Evolutionary conservation across 2,329 filamentous ascomycete species (phyloP).

Genomic region (Trichophyton equinum): DNA sequence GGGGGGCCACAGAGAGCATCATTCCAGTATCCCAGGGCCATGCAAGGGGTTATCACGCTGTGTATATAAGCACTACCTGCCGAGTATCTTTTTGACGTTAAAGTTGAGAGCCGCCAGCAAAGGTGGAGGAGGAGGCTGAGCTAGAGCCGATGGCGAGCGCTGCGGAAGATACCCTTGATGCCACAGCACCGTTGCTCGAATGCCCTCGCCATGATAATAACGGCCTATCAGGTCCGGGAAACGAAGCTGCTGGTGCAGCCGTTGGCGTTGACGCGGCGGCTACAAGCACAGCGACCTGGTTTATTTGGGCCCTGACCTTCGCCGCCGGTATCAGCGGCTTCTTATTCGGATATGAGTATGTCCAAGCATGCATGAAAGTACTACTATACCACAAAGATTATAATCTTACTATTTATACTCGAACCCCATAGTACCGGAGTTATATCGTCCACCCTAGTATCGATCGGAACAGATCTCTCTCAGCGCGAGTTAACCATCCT

Average conservation of each 20-base stretch:
- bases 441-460: slow-evolving; percentile 48
- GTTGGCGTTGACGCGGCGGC: neutral
- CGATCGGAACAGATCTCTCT: slow-evolving; percentile 42
- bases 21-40: no score
- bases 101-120: neutral
- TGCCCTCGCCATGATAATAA: neutral
- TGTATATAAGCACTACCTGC: neutral
- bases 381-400: neutral
- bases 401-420: slow-evolving; percentile 11
- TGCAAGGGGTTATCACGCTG: neutral
- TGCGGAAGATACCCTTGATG: slow-evolving; percentile 10
- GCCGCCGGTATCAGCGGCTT: slow-evolving; percentile 47
- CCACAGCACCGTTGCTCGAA: slow-evolving; percentile 23
- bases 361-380: slow-evolving; percentile 1
- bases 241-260: neutral
- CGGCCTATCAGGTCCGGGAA: neutral
- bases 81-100: neutral
- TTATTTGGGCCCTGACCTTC: slow-evolving; percentile 45
- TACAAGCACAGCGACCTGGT: slow-evolving; percentile 18
- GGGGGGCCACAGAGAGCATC: neutral
- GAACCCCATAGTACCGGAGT: slow-evolving; percentile 41
- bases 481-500: slow-evolving; percentile 38
- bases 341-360: slow-evolving; percentile 50
- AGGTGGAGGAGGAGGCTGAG: slow-evolving; percentile 9
- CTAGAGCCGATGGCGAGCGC: slow-evolving; percentile 16